Percentiles rank a stretch among this genome's conserved stretches.
Conservation (phyloP, 2,329 filamentous ascomycete species). For the Penicillium sp. region DNA sequence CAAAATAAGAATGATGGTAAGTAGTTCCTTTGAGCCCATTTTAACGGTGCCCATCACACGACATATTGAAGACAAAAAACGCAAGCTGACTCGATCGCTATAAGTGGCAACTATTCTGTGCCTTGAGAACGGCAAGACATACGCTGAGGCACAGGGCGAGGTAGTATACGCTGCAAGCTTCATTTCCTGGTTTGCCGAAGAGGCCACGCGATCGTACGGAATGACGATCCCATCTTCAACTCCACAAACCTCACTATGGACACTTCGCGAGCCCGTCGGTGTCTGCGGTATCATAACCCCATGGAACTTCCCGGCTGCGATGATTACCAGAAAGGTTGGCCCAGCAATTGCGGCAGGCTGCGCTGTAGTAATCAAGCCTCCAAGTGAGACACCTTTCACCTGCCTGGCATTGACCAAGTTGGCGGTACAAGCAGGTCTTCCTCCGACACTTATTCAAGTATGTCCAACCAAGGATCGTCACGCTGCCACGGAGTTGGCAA, state of each 20-base stretch:
- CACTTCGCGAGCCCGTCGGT: conserved; percentile 76
- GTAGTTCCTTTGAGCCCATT: no score
- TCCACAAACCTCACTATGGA: conserved; percentile 68
- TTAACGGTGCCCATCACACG: no score
- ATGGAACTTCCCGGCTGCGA: conserved; percentile 83
- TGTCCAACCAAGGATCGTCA: conserved; percentile 17
- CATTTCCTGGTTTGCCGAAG: conserved; percentile 54
- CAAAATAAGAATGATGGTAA: conserved; percentile 51
- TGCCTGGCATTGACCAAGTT: conserved; percentile 26
- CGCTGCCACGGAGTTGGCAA: conserved; percentile 4
- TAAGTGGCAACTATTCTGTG: conserved; percentile 52
- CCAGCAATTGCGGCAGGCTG: conserved; percentile 36
- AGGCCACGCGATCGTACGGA: conserved; percentile 50
- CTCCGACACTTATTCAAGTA: conserved; percentile 22
- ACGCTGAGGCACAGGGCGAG: conserved; percentile 51
- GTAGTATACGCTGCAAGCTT: conserved; percentile 50
- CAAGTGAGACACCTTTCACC: conserved; percentile 32
- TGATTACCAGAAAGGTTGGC: conserved; percentile 52
- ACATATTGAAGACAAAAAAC: no score
- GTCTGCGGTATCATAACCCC: conserved; percentile 81
- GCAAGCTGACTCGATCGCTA: no score
- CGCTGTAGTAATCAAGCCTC: conserved; percentile 34
- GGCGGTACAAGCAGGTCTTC: conserved; percentile 29
- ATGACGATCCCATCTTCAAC: conserved; percentile 52
- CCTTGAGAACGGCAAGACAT: conserved; percentile 60